These are phyloP conservation scores for Hypoxylon sp. DNA, from an alignment of 2,329 filamentous ascomycete species.

Conservation along the genomic window DNA sequence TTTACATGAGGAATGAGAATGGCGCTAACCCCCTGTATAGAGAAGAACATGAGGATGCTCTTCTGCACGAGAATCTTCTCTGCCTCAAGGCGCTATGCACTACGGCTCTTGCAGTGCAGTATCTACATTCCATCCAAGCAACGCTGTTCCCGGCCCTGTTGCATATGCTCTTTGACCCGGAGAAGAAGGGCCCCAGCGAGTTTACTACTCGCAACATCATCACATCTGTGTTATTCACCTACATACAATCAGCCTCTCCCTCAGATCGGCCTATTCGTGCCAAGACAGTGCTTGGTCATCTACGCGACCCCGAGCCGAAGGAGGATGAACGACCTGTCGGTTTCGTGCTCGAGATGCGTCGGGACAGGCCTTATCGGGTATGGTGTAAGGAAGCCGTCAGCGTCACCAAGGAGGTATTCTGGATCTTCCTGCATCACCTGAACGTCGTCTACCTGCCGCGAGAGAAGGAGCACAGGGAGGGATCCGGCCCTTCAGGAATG, in stretches of 20 bases:
- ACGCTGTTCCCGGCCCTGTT: conserved; percentile 89
- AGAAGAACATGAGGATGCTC: conserved; percentile 94
- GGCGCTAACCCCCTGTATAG: conserved; percentile 62
- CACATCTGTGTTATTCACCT: conserved; percentile 89
- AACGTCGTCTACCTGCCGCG: conserved; percentile 83
- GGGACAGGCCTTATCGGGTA: conserved; percentile 87
- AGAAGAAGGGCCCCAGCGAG: conserved; percentile 97
- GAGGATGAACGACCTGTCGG: conserved; percentile 83
- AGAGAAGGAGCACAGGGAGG: conserved; percentile 56
- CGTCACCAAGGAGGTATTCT: conserved; percentile 98
- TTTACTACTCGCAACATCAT: conserved; percentile 94
- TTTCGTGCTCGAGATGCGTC: conserved; percentile 92
- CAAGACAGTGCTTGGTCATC: conserved; percentile 80
- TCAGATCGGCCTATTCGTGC: conserved; percentile 78
- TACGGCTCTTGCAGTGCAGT: conserved; percentile 86
- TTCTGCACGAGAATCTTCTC: conserved; percentile 91
- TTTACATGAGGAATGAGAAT: not conserved
- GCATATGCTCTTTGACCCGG: conserved; percentile 94
- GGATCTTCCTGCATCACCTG: conserved; percentile 96
- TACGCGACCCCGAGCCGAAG: conserved; percentile 83
- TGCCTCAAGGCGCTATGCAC: conserved; percentile 96
- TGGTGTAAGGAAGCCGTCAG: conserved; percentile 95
- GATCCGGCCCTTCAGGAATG: conserved; percentile 56
- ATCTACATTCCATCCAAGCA: conserved; percentile 83
- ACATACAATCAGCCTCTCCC: conserved; percentile 78